Conservation (phyloP, 768 basidiomycete species). For the Amanita inopinata region DNA sequence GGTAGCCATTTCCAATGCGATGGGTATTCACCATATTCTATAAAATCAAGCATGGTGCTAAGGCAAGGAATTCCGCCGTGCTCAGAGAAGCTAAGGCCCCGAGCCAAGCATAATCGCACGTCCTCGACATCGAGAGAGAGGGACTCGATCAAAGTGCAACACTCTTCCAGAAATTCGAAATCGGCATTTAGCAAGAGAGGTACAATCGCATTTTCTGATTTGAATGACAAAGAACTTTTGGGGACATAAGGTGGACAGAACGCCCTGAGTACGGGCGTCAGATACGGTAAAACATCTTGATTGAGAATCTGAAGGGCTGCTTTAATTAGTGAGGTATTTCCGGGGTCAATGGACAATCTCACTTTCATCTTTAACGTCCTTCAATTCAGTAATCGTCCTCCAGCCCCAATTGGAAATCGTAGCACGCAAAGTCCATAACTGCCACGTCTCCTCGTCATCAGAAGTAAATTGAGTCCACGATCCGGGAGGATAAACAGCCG, state of each 20-base stretch:
- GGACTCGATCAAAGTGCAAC: constrained; percentile 68
- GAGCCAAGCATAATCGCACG: constrained; percentile 61
- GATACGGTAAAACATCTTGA: constrained; percentile 51
- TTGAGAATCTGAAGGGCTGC: constrained; percentile 37
- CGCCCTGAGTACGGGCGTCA: constrained; percentile 46
- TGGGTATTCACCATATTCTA: constrained; percentile 64
- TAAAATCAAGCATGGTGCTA: constrained; percentile 56
- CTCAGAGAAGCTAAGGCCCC: constrained; percentile 49
- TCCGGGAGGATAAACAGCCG: constrained; percentile 63
- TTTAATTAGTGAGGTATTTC: not conserved
- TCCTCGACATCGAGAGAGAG: constrained; percentile 73
- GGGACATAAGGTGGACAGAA: constrained; percentile 48
- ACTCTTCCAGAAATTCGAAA: constrained; percentile 64
- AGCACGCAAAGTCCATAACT: constrained; percentile 49
- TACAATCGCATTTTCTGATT: constrained; percentile 29
- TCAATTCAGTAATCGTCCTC: constrained; percentile 64
- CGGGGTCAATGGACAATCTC: constrained; percentile 15
- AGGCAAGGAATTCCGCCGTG: constrained; percentile 51
- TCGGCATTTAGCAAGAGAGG: constrained; percentile 49
- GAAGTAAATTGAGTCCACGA: constrained; percentile 38
- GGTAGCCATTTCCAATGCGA: constrained; percentile 46
- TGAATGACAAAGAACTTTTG: constrained; percentile 27
- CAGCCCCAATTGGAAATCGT: constrained; percentile 70
- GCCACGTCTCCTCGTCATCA: constrained; percentile 30
- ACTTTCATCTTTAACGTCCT: constrained; percentile 68